Conservation (phyloP, 176 grass and related monocot species). For the Tuctoria greenei region DNA sequence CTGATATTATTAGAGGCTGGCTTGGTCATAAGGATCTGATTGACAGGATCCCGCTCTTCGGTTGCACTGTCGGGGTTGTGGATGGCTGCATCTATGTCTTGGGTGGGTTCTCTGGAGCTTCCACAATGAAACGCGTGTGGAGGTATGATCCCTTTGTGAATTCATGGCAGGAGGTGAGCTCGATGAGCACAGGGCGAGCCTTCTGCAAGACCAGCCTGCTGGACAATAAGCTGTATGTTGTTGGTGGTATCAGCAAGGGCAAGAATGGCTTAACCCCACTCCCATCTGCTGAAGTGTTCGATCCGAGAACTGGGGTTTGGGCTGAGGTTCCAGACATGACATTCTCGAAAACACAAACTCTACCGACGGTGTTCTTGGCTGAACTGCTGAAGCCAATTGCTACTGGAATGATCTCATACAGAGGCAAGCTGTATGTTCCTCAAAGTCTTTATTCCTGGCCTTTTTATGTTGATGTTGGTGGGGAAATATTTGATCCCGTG, state of each 20-base stretch:
- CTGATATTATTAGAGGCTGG: constrained; percentile 60
- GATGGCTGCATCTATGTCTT: constrained; percentile 70
- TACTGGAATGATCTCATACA: constrained; percentile 54
- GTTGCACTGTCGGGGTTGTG: constrained; percentile 43
- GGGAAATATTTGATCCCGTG: constrained; percentile 67
- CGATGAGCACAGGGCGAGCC: constrained; percentile 60
- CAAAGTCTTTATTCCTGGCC: constrained; percentile 87
- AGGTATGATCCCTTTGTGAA: constrained; percentile 69
- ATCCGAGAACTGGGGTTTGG: constrained; percentile 63
- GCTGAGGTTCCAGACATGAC: constrained; percentile 57
- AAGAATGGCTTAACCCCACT: constrained; percentile 54
- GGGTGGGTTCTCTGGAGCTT: constrained; percentile 62
- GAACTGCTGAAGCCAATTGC: constrained; percentile 78
- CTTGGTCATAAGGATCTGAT: constrained; percentile 45
- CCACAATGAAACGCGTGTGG: constrained; percentile 56
- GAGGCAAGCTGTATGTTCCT: constrained; percentile 71
- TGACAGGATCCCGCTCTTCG: constrained; percentile 49
- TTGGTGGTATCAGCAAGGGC: constrained; percentile 62
- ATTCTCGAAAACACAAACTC: constrained; percentile 56
- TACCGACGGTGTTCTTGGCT: constrained; percentile 62
- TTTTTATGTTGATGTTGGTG: constrained; percentile 70
- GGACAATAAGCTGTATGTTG: constrained; percentile 81
- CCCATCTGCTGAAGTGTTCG: constrained; percentile 75
- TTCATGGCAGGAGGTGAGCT: constrained; percentile 63
- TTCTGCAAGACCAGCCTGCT: constrained; percentile 72